These are phyloP conservation scores for Backusella australiensis DNA, from an alignment of 192 early-diverging fungal species.

Conservation along the genomic window DNA sequence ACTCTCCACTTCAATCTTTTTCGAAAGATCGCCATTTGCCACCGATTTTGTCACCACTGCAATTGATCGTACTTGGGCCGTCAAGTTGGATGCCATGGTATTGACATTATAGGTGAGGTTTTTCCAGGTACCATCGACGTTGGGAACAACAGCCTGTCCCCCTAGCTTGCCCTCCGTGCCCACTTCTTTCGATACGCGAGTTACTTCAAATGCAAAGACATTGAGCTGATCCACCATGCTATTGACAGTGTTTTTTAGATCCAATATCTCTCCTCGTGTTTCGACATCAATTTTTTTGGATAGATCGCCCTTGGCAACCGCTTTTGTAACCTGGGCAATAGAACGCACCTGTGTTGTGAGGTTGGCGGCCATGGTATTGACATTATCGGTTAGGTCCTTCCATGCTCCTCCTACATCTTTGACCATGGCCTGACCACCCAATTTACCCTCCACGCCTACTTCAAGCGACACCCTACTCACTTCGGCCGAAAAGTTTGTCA, in stretches of 20 bases:
- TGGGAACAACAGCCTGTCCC: constrained; percentile 56
- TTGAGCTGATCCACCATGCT: constrained; percentile 59
- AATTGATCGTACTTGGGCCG: constrained; percentile 66
- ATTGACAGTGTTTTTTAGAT: constrained; percentile 53
- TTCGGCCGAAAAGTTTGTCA: constrained; percentile 48
- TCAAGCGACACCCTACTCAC: constrained; percentile 65
- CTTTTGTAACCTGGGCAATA: constrained; percentile 60
- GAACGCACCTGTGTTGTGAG: constrained; percentile 61
- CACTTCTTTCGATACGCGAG: constrained; percentile 59
- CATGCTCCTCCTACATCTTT: constrained; percentile 59
- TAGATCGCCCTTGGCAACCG: constrained; percentile 52
- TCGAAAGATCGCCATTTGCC: constrained; percentile 60
- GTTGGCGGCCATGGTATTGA: constrained; percentile 65
- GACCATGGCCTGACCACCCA: constrained; percentile 62
- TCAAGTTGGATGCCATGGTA: constrained; percentile 66
- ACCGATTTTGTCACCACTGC: constrained; percentile 67
- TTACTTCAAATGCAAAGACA: constrained; percentile 25
- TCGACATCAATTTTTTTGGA: constrained; percentile 58
- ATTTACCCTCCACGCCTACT: constrained; percentile 62
- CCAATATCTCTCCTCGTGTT: constrained; percentile 54
- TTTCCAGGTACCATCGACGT: constrained; percentile 66
- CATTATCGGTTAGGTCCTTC: constrained; percentile 64
- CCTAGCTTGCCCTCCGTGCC: constrained; percentile 70
- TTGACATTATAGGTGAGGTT: constrained; percentile 71
- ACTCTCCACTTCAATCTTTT: constrained; percentile 60